Base-by-base conservation (phyloP, 176 grass and related monocot species). In the Puccinellia tenuiflora region DNA sequence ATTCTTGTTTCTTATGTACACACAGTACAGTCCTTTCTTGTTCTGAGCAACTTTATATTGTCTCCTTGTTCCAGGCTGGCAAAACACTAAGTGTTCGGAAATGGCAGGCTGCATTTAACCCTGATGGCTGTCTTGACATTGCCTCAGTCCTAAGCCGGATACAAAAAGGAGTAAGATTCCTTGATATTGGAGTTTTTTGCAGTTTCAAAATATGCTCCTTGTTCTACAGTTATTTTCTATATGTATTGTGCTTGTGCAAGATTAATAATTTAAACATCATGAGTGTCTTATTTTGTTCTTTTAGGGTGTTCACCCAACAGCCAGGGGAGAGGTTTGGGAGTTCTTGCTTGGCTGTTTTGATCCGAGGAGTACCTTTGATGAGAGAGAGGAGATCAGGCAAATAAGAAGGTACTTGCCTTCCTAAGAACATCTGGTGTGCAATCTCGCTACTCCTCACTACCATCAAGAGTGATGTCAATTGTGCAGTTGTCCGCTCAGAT, bases 271-370 rank as follows among this genome's bases (percentile, higher is more conserved):
- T 83, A 67, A n/a, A 20, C 15, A 79, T 35, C 11, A 52, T 14
- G 54, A 73, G 88, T 81, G 30, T 72, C 85, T 82, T 68, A 25
- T 82, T 28, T 80, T 34, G 1, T 63, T 86, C 10, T 66, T 75
- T 59, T 83, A 99, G 97, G 97, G 97, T 90, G 91, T 99, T 68
- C 93, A 99, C 90, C 97, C 97, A 68, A 92, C 97, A 30, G 92
- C 96, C 56, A 96, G 97, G 79, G 97, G 96, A 56, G 88, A 99
- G 66, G 97, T 99, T 76, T 99, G 97, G 97, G 97, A 96, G 47
- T 96, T 92, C 75, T 86, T 96, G 79, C 93, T 99, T 78, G 97
- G 97, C n/a, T 99, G 97, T 79, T 99, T 88, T 17, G 97, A 99
- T 65, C 97, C 97, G 14, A 90, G 89, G 81, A 99, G 97, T 84